phyloP scores from a whole-genome alignment of 495 filamentous ascomycete genomes.

The Xylaria palmicola region DNA sequence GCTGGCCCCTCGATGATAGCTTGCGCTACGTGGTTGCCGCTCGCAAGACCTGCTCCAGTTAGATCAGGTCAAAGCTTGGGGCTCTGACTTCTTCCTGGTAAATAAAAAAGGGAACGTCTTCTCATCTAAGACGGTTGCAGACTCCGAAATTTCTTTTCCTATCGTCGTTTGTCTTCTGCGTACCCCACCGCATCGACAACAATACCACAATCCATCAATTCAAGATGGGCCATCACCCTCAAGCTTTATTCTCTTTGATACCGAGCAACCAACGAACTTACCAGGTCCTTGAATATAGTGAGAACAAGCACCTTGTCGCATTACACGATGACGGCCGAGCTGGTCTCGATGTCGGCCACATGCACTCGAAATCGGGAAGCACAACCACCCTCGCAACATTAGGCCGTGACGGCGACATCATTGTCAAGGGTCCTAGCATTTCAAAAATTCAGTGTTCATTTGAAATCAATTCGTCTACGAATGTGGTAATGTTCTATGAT shows the following conservation, averaged over 20 bases:
- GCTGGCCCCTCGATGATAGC: background rate
- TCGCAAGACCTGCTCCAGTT: background rate
- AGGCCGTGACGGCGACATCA: conserved; percentile 14
- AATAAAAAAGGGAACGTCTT: background rate
- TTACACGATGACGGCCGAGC: background rate
- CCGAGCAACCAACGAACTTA: background rate
- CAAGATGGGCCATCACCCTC: background rate
- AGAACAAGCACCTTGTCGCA: conserved; percentile 7
- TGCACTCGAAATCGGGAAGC: background rate
- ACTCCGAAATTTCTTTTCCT: no score
- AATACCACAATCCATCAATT: no score
- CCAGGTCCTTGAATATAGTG: background rate
- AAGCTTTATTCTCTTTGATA: conserved; percentile 10
- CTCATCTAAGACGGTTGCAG: no score
- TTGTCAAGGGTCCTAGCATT: conserved; percentile 7
- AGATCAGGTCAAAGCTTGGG: background rate
- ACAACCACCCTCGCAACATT: conserved; percentile 7
- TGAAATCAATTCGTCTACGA: conserved; percentile 1
- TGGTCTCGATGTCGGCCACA: conserved; percentile 14
- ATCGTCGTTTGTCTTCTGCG: no score
- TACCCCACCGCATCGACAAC: background rate
- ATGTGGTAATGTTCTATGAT: conserved; percentile 5
- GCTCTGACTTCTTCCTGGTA: background rate
- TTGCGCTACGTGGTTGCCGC: background rate
- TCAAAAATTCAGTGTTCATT: conserved; percentile 11